Evolutionary conservation across 306 rosid genomes (phyloP), one percentile per base, ranked within the genome.

Genomic region (Cucumis hystrix): DNA sequence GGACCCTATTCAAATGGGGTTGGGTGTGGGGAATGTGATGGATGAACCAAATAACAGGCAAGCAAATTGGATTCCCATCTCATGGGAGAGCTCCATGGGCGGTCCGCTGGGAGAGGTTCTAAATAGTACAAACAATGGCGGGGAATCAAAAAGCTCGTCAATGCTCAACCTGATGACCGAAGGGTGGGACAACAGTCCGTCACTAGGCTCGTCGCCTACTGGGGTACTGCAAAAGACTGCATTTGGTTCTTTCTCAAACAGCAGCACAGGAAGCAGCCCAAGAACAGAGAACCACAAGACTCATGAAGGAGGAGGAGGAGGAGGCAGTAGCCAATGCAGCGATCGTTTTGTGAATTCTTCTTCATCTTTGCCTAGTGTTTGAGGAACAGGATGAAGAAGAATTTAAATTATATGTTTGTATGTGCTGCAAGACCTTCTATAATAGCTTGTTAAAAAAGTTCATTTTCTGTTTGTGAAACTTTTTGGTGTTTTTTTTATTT

Each of bases 81-180:
- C 92, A 33, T 92, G 99, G 98, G 96, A 87, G 75, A 83, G 78
- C 70, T 92, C 98, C 0, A 74, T 88, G 90, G 97, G 97, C 0
- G 97, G 99, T 51, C 99, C 99, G 28, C 91, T 95, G 0, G 99
- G 99, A 8, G 99, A 95, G 79, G 99, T 91, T 60, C 82, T 96
- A 39, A 83, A 96, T 80, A 91, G 85, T 10, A 86, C 87, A 12
- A 88, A 39, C 37, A 79, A 52, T 9, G 68, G 70, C 15, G 82
- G 49, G 21, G 92, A 89, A 51, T 83, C 82, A 71, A 65, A 82
- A 78, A 88, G 81, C 64, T 73, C 92, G 0, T 87, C 98, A 0
- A 93, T 91, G 8, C 91, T 91, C 21, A 91, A 90, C 78, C 89
- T 94, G 11, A 87, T 94, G 93, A 87, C 87, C 0, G 89, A 84